These are phyloP conservation scores for Alectoria sarmentosa DNA, from an alignment of 495 filamentous ascomycete genomes.

Conservation along the genomic window DNA sequence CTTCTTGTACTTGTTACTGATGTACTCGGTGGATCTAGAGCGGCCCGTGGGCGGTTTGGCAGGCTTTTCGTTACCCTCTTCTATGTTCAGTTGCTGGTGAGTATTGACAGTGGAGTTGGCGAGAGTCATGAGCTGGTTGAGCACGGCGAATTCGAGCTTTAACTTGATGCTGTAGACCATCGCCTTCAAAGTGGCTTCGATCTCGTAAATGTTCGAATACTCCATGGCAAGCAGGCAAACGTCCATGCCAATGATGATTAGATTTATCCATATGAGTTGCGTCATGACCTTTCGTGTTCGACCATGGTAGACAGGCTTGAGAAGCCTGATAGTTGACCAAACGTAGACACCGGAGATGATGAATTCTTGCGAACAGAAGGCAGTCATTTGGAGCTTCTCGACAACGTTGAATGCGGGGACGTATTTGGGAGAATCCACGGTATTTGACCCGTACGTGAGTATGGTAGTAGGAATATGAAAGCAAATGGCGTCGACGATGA, in stretches of 20 bases:
- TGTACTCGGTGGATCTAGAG: constrained; percentile 26
- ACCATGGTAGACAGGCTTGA: constrained; percentile 40
- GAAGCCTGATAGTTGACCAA: constrained; percentile 44
- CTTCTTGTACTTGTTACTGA: constrained; percentile 25
- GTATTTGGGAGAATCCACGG: constrained; percentile 30
- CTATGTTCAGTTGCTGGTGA: constrained; percentile 24
- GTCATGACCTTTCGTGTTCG: constrained; percentile 43
- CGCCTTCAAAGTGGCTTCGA: constrained; percentile 50
- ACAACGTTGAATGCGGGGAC: constrained; percentile 44
- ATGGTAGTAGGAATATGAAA: constrained; percentile 45
- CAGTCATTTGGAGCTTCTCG: constrained; percentile 51
- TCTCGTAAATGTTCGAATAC: constrained; percentile 44
- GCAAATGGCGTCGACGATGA: constrained; percentile 39
- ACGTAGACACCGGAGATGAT: constrained; percentile 53
- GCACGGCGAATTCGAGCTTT: constrained; percentile 55
- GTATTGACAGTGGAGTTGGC: constrained; percentile 28
- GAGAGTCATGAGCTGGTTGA: constrained; percentile 42
- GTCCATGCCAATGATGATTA: constrained; percentile 46
- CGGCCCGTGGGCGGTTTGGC: constrained; percentile 19
- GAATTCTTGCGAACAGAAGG: constrained; percentile 51
- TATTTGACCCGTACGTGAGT: constrained; percentile 43
- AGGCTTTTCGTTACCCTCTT: constrained; percentile 23
- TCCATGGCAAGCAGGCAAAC: constrained; percentile 43
- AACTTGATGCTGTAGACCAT: constrained; percentile 58
- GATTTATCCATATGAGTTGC: constrained; percentile 49